phyloP scores from a whole-genome alignment of 805 yeast species.

The Wickerhamomyces chambardii region DNA sequence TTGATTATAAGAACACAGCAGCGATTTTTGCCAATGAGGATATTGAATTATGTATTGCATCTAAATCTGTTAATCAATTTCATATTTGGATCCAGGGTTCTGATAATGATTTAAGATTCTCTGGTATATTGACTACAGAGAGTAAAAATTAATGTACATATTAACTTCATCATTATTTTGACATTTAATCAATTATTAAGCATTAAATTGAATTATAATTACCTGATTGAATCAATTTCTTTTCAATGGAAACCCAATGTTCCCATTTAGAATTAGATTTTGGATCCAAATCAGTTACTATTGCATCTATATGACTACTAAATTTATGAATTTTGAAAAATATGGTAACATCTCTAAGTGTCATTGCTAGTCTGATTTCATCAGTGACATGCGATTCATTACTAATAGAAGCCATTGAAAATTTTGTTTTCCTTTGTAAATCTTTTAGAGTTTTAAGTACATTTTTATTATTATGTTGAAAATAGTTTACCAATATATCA shows the following conservation, averaged over 20 bases:
- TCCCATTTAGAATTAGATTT: slow-evolving; percentile 35
- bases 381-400: slow-evolving; percentile 8
- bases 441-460: slow-evolving; percentile 12
- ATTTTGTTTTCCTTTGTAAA: slow-evolving; percentile 12
- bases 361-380: slow-evolving; percentile 21
- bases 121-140: slow-evolving; percentile 7
- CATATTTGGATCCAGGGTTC: slow-evolving; percentile 13
- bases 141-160: too few relatives aligned
- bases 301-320: slow-evolving; percentile 2
- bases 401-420: slow-evolving; percentile 1
- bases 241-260: slow-evolving; percentile 39
- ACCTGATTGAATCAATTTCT: slow-evolving; percentile 9
- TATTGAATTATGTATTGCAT: slow-evolving; percentile 14
- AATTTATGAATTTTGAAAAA: slow-evolving; percentile 17
- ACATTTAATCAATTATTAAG: too few relatives aligned
- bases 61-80: slow-evolving; percentile 2
- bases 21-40: slow-evolving; percentile 30
- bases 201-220: slow-evolving; percentile 23
- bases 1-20: slow-evolving; percentile 33
- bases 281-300: slow-evolving; percentile 44
- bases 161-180: too few relatives aligned
- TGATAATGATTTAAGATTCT: slow-evolving; percentile 5
- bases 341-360: slow-evolving; percentile 27
- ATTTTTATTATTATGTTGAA: slow-evolving; percentile 8
- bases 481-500: slow-evolving; percentile 11